Conservation (phyloP, 495 filamentous ascomycete species). For the Aspergillus taichungensis region DNA sequence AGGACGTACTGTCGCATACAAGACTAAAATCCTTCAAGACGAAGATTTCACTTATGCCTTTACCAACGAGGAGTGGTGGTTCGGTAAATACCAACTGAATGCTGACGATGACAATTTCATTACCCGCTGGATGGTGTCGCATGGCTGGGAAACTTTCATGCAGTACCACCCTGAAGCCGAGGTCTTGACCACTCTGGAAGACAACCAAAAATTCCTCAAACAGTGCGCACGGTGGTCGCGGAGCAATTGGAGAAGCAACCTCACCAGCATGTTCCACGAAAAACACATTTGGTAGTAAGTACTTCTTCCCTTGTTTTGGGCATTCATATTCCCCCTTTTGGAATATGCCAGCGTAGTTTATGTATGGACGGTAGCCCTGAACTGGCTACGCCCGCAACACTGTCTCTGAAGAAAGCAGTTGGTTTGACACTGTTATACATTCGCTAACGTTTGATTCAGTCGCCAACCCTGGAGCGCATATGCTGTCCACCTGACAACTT, state of each 20-base stretch:
- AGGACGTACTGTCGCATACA: slow-evolving; percentile 76
- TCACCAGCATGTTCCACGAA: slow-evolving; percentile 64
- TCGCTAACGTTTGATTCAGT: slow-evolving; percentile 35
- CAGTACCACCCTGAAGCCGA: slow-evolving; percentile 67
- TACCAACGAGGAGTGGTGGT: slow-evolving; percentile 61
- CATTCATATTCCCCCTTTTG: slow-evolving; percentile 1
- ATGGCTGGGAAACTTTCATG: slow-evolving; percentile 68
- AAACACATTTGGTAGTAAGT: slow-evolving; percentile 61
- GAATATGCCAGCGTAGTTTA: too few relatives aligned
- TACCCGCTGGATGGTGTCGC: slow-evolving; percentile 68
- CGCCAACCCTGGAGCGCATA: slow-evolving; percentile 69
- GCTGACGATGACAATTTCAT: slow-evolving; percentile 82
- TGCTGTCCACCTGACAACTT: slow-evolving; percentile 64
- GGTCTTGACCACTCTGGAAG: slow-evolving; percentile 68
- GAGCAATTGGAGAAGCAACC: slow-evolving; percentile 76
- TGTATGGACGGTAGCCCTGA: too few relatives aligned
- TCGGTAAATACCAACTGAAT: slow-evolving; percentile 61
- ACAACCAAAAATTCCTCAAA: slow-evolving; percentile 62
- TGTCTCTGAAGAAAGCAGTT: slow-evolving; percentile 3
- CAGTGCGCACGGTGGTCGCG: slow-evolving; percentile 77
- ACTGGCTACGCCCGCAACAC: too few relatives aligned
- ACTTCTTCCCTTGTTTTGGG: slow-evolving; percentile 7
- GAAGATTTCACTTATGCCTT: slow-evolving; percentile 64
- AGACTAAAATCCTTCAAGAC: slow-evolving; percentile 69
- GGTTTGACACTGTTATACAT: too few relatives aligned